Base-by-base conservation (phyloP, 2,329 filamentous ascomycete genomes). In the Elsinoe fawcettii region DNA sequence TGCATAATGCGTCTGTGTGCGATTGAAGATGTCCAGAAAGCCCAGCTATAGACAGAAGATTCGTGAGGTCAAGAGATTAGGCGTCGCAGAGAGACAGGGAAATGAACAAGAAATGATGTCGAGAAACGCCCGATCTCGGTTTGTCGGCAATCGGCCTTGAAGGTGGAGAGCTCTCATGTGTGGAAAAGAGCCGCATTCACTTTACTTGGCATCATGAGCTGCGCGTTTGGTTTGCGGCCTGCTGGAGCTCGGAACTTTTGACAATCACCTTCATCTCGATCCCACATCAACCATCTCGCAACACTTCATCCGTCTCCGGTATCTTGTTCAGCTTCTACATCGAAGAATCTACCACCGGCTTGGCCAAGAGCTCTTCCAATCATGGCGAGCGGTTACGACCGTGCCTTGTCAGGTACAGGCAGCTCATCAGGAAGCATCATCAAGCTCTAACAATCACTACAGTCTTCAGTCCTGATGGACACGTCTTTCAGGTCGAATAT, bases 401-500 rank as follows among this genome's bases (percentile, higher is more conserved):
- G 93, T 87, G 93, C 67, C 67, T 70, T 77, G 43, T 62, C 55
- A 59, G 57, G 62, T 66, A 60, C 53, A 47, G 56, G 37, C 12
- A 25, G 27, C 55, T 36, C 20, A 54, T 56, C 68, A 62, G 55
- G 63, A 60, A 67, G 82, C 76, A 81, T 72, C 61, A 44, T 60
- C 64, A 70, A 63, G 61, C 51, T 59, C 60, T 58, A 32, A 58
- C 18, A 9, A 12, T 18, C 34, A 56, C 9, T 18, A 9, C 67
- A 95, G 91, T 96, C 72, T 96, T 96, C 70, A 97, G 92, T 83
- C 93, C 93, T 69, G 93, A 99, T 77, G 93, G 93, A 75, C 93
- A 99, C 79, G 93, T 99, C 69, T 99, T 99, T 78, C 93, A 99
- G 77, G 93, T 99, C 69, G 93, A 99, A 81, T 99, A 99, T 82